phyloP scores from a whole-genome alignment of 139 green algal genomes.

The Zygnema cylindricum region DNA sequence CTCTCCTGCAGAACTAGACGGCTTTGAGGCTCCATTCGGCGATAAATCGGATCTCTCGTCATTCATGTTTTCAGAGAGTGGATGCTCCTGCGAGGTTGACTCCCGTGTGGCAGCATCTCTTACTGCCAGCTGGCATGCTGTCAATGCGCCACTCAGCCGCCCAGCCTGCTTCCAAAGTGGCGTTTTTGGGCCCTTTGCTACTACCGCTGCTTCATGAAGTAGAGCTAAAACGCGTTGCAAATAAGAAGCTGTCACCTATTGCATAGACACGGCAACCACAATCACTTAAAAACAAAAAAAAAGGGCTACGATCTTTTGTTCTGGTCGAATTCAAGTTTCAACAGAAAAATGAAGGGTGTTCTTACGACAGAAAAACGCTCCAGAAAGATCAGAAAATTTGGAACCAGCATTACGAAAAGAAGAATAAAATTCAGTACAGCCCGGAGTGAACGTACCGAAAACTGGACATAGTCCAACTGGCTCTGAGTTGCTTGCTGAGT shows the following conservation, averaged over 20 bases:
- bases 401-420: not conserved
- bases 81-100: not conserved
- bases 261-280: not conserved
- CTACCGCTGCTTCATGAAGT: not conserved
- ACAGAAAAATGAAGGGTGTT: not conserved
- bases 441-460: not conserved
- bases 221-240: not conserved
- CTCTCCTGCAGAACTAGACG: not conserved
- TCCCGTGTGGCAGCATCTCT: not conserved
- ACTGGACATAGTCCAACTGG: not conserved
- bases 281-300: not conserved
- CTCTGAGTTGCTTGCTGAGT: not conserved
- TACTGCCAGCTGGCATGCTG: constrained; percentile 2
- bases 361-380: not conserved
- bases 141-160: not conserved
- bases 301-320: not conserved
- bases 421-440: not conserved
- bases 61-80: not conserved
- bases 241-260: not conserved
- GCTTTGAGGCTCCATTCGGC: not conserved
- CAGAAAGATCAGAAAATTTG: not conserved
- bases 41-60: not conserved
- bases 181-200: not conserved
- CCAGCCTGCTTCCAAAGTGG: not conserved
- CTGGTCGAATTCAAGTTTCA: not conserved